Evolutionary conservation across 176 grass and related monocot species (phyloP), one percentile per base, ranked within the genome.

Genomic region (Areca catechu): DNA sequence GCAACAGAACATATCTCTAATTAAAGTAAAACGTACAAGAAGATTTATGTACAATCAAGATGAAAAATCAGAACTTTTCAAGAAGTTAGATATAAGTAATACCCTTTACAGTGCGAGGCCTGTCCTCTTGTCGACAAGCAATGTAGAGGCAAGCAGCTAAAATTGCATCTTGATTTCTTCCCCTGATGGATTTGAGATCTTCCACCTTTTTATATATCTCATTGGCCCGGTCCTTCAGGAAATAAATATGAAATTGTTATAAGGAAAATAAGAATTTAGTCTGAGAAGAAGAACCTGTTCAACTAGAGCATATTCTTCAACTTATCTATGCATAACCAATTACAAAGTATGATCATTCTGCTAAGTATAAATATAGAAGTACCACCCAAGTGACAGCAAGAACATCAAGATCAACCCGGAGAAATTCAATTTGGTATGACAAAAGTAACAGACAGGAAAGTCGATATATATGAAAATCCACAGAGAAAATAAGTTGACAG

Each of bases 161-260:
- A 62, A 88, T 85, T 34, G 89, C 84, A 79, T 95, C 89, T 81
- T 95, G 89, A 65, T 88, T 95, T 77, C 84, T 81, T 67, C 89
- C 84, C 21, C 77, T 82, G 16, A 95, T 84, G 70, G 81, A 88
- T 59, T 95, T 95, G 34, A 82, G 70, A 82, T 95, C 89, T 75
- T 95, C 89, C 60, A 95, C 83, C 61, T 85, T 95, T 76, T 95
- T 95, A 59, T 89, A 95, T 10, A 95, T 88, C 84, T 95, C 89
- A 59, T 95, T 95, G 56, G 89, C 89, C 53, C 84, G 80, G 52
- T 95, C 89, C 89, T 94, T 70, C 3, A 76, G 25, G 54, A 24
- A 50, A 50, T 7, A 20, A 66, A 63, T 23, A 43, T 43, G 34
- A 7, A 22, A 55, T 22, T 55, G 7, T 22, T 55, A 21, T 55